Base-by-base conservation (phyloP, 208 protist species). In the Tritrichomonas musculus region DNA sequence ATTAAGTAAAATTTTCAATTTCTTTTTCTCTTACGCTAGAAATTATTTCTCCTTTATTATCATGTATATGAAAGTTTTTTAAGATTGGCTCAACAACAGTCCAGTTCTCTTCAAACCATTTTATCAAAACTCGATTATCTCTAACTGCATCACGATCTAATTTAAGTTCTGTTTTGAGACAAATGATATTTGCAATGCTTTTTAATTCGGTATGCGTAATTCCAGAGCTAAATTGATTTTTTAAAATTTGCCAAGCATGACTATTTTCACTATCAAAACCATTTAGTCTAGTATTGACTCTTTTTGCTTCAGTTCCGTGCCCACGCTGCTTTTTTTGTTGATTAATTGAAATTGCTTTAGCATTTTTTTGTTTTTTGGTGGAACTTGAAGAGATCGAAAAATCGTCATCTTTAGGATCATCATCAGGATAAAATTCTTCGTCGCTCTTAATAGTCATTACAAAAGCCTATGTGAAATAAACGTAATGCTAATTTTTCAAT, bases 111-210 rank as follows among this genome's bases (percentile, higher is more conserved):
- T 50, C 73, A 25, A 82, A 82, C 73, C 73, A 82, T 53, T 82
- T 82, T 20, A 82, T 82, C 73, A 82, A 53, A n/a, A 82, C 73
- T 17, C 73, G 33, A 50, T 82, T 82, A 82, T 82, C 73, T 82
- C 73, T 82, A n/a, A 41, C 47, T 33, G 73, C 73, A n/a, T 82
- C 73, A n/a, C 73, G 33, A 82, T 82, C 73, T 50, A 82, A 50
- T 47, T 5, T 53, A 33, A 82, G 30, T 33, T 82, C 50, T 53
- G n/a, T 57, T 14, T 27, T 39, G 41, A n/a, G 3, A 17, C 77
- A 88, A n/a, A 44, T 33, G 57, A 88, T 39, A 3, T 57, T 20
- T 11, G 77, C 77, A 39, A 88, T 88, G 39, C 77, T 88, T 9
- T 57, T 53, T 33, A 88, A 30, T 57, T 88, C 77, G 17, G 47